Evolutionary conservation across 2,329 filamentous ascomycete genomes (phyloP).

Genomic region (Drechslerella stenobrocha): DNA sequence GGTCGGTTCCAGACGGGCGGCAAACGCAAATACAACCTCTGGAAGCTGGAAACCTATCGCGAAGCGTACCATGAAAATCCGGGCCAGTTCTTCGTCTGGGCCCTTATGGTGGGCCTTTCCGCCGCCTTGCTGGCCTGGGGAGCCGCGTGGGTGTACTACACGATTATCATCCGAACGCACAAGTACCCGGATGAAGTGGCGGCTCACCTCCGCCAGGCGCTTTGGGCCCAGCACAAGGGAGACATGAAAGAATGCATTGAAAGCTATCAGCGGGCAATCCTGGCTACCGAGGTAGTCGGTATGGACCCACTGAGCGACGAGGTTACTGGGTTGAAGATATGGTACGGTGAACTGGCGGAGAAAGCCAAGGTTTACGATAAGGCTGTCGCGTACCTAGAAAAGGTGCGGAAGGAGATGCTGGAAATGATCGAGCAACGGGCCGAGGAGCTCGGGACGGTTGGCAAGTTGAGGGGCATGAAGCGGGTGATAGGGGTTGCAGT

Average conservation of each 20-base stretch:
- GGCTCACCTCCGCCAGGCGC: constrained; percentile 75
- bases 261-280: constrained; percentile 78
- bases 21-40: constrained; percentile 28
- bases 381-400: constrained; percentile 76
- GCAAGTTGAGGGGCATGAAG: constrained; percentile 69
- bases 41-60: constrained; percentile 36
- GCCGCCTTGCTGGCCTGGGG: too few species aligned
- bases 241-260: constrained; percentile 77
- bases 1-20: constrained; percentile 19
- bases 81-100: constrained; percentile 17
- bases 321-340: constrained; percentile 83
- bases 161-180: constrained; percentile 16
- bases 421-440: constrained; percentile 59
- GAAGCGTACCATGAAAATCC: constrained; percentile 41
- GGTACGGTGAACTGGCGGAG: constrained; percentile 78
- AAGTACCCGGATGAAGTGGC: constrained; percentile 71
- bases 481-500: constrained; percentile 75
- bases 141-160: constrained; percentile 11
- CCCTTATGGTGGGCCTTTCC: constrained; percentile 6
- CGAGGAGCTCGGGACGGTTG: constrained; percentile 55
- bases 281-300: constrained; percentile 70
- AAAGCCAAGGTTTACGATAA: constrained; percentile 70
- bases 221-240: constrained; percentile 80
- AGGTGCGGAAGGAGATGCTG: constrained; percentile 70
- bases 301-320: constrained; percentile 91